Evolutionary conservation across 2,329 filamentous ascomycete genomes (phyloP).

Genomic region (Daldinia sp.): DNA sequence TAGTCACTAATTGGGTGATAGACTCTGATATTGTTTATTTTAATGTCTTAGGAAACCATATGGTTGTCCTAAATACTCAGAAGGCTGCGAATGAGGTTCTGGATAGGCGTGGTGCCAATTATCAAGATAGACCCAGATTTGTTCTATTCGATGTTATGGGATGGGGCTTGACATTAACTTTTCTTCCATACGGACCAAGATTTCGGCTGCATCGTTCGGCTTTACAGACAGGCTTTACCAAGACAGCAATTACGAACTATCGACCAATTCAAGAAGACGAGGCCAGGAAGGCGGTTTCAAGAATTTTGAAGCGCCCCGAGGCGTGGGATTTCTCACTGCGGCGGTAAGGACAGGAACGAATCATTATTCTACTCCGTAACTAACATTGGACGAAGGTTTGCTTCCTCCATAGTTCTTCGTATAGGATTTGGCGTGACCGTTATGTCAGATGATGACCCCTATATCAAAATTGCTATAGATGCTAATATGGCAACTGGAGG

Average conservation of each 20-base stretch:
- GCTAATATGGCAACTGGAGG: conserved; percentile 41
- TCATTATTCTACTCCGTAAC: not conserved
- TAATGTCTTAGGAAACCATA: conserved; percentile 53
- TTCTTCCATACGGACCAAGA: conserved; percentile 39
- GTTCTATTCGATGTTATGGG: conserved; percentile 52
- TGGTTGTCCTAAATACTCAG: conserved; percentile 55
- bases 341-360: conserved; percentile 21
- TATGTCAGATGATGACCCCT: conserved; percentile 41
- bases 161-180: conserved; percentile 47
- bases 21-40: conserved; percentile 51
- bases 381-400: conserved; percentile 38
- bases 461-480: conserved; percentile 42
- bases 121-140: conserved; percentile 56
- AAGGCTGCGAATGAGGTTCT: conserved; percentile 56
- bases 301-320: conserved; percentile 33
- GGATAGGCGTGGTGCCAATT: conserved; percentile 56
- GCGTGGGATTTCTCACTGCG: conserved; percentile 38
- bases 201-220: conserved; percentile 39
- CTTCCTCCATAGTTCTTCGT: conserved; percentile 47
- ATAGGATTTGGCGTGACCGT: conserved; percentile 46
- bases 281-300: conserved; percentile 36
- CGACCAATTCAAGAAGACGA: conserved; percentile 41
- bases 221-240: conserved; percentile 39
- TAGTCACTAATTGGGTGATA: conserved; percentile 13
- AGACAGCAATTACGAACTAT: conserved; percentile 38